These are phyloP conservation scores for Decorospora gaudefroyi DNA, from an alignment of 2,329 filamentous ascomycete genomes.

Conservation along the genomic window DNA sequence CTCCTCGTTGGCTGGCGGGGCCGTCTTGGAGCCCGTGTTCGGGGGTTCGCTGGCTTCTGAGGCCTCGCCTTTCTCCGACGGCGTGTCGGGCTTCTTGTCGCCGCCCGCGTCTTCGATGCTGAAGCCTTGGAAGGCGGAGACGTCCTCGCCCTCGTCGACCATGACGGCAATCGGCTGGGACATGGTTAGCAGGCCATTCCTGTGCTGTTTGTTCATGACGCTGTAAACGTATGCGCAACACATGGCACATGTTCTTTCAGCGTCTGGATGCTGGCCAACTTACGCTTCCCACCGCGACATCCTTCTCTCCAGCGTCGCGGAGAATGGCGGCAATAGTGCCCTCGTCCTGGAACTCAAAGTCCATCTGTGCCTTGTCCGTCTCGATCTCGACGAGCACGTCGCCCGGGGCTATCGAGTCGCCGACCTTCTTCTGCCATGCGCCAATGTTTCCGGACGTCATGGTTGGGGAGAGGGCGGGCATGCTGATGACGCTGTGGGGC, in stretches of 20 bases:
- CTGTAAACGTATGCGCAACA: too few relatives aligned
- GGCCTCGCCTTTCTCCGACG: conserved; percentile 66
- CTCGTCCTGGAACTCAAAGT: conserved; percentile 99
- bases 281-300: conserved; percentile 92
- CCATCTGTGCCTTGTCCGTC: conserved; percentile 99
- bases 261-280: too few relatives aligned
- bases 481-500: conserved; percentile 91
- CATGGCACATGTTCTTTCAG: too few relatives aligned
- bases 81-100: conserved; percentile 66
- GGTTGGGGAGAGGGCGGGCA: conserved; percentile 96
- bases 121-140: conserved; percentile 87
- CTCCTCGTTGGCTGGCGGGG: conserved; percentile 55
- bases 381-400: conserved; percentile 98
- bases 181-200: conserved; percentile 30
- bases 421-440: conserved; percentile 95
- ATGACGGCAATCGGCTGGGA: conserved; percentile 89
- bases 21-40: conserved; percentile 61
- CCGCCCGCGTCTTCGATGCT: conserved; percentile 88
- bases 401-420: conserved; percentile 83
- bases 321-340: conserved; percentile 93
- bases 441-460: conserved; percentile 98
- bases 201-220: neutral
- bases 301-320: conserved; percentile 91
- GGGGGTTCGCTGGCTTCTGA: conserved; percentile 65
- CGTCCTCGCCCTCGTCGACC: conserved; percentile 87